Base-by-base conservation (phyloP, 345 rosid genomes). In the Citrus maxima region DNA sequence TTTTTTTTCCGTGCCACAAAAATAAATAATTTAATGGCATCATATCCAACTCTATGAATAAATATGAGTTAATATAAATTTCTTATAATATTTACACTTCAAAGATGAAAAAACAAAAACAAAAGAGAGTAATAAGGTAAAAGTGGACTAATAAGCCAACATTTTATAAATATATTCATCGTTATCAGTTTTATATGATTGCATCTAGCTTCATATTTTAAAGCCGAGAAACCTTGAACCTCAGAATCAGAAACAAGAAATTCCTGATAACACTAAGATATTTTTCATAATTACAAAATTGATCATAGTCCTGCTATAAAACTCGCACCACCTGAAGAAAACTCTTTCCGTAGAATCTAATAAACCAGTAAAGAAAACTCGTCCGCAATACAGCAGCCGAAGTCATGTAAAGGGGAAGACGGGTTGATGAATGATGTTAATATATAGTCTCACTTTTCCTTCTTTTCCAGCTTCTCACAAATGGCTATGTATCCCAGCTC, bases 271-370 rank as follows among this genome's bases (percentile, higher is more conserved):
- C 76, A 66, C 55, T 60, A 51, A 14, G 49, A 65, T 77, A 13
- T 12, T 13, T 65, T 80, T 37, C 65, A 60, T 66, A 74, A 54
- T 72, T 83, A 83, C 90, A 85, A 87, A 87, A 87, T 76, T 85
- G 88, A 76, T 82, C 82, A 72, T 75, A 69, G 34, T 77, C 40
- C 80, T 30, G 67, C 72, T 71, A 46, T 13, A 54, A 76, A 79
- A 60, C 81, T 80, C 8, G 28, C 64, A 70, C 67, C 73, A 71
- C 28, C 72, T 8, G n/a, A 28, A 65, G 13, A 63, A 42, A 35
- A 49, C 18, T 82, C 74, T 80, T 84, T 25, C 67, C 10, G 34
- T 40, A 51, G 32, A 67, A 80, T 54, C 77, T 72, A 62, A 40
- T 54, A 72, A 73, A 60, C 42, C 3, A 60, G 65, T n/a, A 24